Evolutionary conservation across 306 rosid genomes (phyloP).

Genomic region (Sphenostylis stenocarpa): DNA sequence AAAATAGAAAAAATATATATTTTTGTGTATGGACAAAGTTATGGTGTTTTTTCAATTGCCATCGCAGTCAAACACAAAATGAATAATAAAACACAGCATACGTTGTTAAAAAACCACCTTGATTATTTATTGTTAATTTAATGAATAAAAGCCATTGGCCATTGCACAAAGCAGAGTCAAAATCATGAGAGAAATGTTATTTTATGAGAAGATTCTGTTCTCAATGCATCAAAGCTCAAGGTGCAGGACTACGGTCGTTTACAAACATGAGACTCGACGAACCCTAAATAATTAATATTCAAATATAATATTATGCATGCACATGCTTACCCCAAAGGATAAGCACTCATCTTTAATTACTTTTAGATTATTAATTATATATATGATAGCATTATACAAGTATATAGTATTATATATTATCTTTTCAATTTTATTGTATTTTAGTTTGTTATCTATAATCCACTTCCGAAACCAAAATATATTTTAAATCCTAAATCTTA

Average conservation of each 20-base stretch:
- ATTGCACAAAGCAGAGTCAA: not conserved
- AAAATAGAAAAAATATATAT: not conserved
- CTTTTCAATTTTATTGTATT: not conserved
- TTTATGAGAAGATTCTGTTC: slow-evolving; percentile 20
- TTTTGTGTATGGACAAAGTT: not conserved
- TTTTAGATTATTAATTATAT: not conserved
- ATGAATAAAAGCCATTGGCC: not conserved
- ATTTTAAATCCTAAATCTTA: too few species aligned
- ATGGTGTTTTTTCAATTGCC: slow-evolving; percentile 10
- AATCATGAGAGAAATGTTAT: not conserved
- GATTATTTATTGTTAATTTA: not conserved
- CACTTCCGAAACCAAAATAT: too few species aligned
- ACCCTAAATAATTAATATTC: not conserved
- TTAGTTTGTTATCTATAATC: not conserved
- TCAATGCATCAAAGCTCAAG: not conserved
- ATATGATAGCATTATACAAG: not conserved
- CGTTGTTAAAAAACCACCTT: not conserved
- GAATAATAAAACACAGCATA: not conserved
- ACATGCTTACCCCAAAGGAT: slow-evolving; percentile 4
- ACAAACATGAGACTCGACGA: slow-evolving; percentile 23
- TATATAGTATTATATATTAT: not conserved
- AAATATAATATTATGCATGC: slow-evolving; percentile 10
- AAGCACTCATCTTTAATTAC: not conserved
- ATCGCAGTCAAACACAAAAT: not conserved
- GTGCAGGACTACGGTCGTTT: slow-evolving; percentile 5